phyloP scores from a whole-genome alignment of 2,329 filamentous ascomycete genomes.

The Pseudogymnoascus sp. region DNA sequence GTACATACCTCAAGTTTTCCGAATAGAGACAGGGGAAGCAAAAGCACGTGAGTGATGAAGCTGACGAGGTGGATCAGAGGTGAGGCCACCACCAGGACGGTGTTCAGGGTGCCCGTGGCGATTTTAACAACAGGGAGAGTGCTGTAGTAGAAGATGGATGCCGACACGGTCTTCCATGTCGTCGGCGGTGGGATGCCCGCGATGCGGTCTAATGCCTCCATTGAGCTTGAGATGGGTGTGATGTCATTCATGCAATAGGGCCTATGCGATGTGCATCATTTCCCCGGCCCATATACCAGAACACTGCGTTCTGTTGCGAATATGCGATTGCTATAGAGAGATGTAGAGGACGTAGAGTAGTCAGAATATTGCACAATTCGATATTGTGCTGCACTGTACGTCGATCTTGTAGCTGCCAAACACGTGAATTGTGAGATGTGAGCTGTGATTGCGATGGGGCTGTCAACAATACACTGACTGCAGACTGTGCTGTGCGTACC shows the following conservation, averaged over 20 bases:
- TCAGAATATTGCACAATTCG: not conserved
- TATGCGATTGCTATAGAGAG: not conserved
- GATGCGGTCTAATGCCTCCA: slow-evolving; percentile 13
- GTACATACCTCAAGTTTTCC: slow-evolving; percentile 46
- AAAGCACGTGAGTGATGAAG: slow-evolving; percentile 32
- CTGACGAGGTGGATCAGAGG: slow-evolving; percentile 41
- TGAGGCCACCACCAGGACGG: slow-evolving; percentile 12
- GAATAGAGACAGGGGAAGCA: slow-evolving; percentile 43
- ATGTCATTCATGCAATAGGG: not conserved
- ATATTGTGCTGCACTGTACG: not conserved
- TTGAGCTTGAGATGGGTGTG: slow-evolving; percentile 8
- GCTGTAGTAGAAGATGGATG: slow-evolving; percentile 28
- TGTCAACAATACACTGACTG: not conserved
- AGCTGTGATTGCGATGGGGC: not conserved
- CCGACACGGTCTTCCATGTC: slow-evolving; percentile 22
- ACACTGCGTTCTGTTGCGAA: not conserved
- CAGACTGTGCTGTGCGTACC: not conserved
- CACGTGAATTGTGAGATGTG: slow-evolving; percentile 4
- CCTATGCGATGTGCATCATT: not conserved
- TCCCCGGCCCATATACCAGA: not conserved
- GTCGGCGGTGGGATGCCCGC: slow-evolving; percentile 25
- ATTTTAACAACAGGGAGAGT: slow-evolving; percentile 32
- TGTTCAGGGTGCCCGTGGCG: slow-evolving; percentile 26
- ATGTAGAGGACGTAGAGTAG: not conserved
- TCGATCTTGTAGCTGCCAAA: not conserved